These are phyloP conservation scores for Coemansia sp. DNA, from an alignment of 192 early-diverging fungal species.

Conservation along the genomic window DNA sequence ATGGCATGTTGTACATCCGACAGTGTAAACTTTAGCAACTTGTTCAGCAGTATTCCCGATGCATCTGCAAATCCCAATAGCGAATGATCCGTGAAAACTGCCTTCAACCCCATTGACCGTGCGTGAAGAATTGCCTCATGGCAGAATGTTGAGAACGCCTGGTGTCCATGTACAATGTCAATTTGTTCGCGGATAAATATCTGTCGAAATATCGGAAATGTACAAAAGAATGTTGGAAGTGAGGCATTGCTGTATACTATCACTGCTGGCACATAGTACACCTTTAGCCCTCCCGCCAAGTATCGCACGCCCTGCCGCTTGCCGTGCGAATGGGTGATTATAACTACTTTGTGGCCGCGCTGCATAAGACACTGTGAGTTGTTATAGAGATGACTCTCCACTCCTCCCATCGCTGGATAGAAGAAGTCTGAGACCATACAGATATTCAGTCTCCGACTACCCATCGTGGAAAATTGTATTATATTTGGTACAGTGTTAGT, in stretches of 20 bases:
- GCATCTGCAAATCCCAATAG: constrained; percentile 96
- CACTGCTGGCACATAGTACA: constrained; percentile 89
- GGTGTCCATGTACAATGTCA: constrained; percentile 95
- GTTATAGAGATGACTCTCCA: constrained; percentile 92
- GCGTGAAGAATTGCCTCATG: constrained; percentile 96
- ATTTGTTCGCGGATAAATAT: constrained; percentile 90
- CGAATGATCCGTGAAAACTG: constrained; percentile 96
- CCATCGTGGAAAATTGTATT: neutral
- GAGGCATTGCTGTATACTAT: constrained; percentile 84
- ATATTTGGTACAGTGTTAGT: neutral
- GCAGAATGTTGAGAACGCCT: constrained; percentile 90
- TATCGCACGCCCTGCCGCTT: constrained; percentile 81
- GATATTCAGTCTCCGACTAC: constrained; percentile 29
- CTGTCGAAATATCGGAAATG: constrained; percentile 89
- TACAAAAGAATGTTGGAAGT: constrained; percentile 85
- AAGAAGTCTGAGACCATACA: constrained; percentile 97
- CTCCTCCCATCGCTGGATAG: constrained; percentile 95
- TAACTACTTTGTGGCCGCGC: constrained; percentile 93
- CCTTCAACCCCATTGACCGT: constrained; percentile 90
- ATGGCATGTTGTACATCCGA: constrained; percentile 98
- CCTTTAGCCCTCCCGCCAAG: constrained; percentile 89
- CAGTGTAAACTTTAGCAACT: constrained; percentile 93
- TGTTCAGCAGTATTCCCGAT: constrained; percentile 91
- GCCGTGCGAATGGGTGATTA: constrained; percentile 91
- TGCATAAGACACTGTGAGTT: constrained; percentile 84